Base-by-base conservation (phyloP, 1,139 yeast genomes). In the Suhomyces bolitotheri region DNA sequence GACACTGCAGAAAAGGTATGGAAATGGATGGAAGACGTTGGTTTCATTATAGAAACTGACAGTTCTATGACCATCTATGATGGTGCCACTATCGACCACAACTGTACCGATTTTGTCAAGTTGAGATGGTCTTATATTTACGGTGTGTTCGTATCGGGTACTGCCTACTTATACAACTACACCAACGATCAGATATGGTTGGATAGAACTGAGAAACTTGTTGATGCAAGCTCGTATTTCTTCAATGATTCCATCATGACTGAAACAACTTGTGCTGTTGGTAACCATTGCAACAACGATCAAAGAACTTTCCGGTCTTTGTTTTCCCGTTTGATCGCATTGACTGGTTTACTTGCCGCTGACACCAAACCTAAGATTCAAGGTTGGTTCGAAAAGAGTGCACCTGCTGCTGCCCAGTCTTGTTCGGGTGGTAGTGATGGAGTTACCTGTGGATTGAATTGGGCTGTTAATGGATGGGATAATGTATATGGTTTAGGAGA, bases 301-400 rank as follows among this genome's bases (percentile, higher is more conserved):
- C 96, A 90, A 68, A 75, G 96, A 50, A 79, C 94, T 5, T 90
- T 90, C 71, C 83, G 86, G 54, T 95, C 92, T 2, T 84, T 84
- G 47, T 79, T 85, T 49, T 62, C 92, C 2, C 71, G 96, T 52
- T 81, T 84, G 54, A 60, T 89, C 46, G 90, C 88, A 17, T 68
- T 80, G 35, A 84, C 96, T 0, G 82, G 94, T 1, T 71, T 74
- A 21, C 60, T 89, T 62, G 82, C 77, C 1, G 95, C 96, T 2
- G 70, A 72, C 16, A 71, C 88, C 2, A 62, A 65, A 36, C 74
- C 67, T 31, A 63, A 65, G 2, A 78, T 87, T 41, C 31, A 32
- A 62, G 46, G 58, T 4, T 67, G 73, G 56, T 53, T 90, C 34
- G 66, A 69, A 25, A 62, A 79, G 1, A 78, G 92, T 11, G 95